Conservation (phyloP, 441 rosid genomes). For the Pelargonium citronellum region DNA sequence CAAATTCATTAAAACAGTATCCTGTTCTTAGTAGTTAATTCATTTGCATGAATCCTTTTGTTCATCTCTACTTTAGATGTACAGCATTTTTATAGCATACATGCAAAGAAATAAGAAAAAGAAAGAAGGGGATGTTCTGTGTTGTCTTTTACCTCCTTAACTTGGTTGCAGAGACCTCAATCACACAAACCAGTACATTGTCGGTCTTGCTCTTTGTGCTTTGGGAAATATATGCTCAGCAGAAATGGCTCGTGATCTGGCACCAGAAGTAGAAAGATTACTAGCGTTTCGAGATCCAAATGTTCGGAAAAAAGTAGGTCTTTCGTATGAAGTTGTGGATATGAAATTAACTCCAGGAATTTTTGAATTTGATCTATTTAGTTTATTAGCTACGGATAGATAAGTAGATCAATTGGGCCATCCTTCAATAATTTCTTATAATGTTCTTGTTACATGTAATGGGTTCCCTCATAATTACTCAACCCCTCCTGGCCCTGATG, state of each 20-base stretch:
- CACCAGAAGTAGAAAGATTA: conserved; percentile 96
- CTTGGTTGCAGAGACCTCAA: conserved; percentile 80
- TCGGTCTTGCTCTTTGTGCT: conserved; percentile 99
- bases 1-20: conserved; percentile 99
- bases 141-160: conserved; percentile 48
- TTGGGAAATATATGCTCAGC: conserved; percentile 98
- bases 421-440: neutral
- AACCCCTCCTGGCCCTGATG: neutral
- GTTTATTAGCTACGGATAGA: neutral
- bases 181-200: conserved; percentile 92
- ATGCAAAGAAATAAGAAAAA: conserved; percentile 1
- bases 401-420: neutral
- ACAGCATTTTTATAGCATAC: conserved; percentile 11
- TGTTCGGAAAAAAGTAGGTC: conserved; percentile 80
- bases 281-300: conserved; percentile 98
- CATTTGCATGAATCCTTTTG: neutral
- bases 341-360: neutral
- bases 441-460: neutral
- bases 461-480: conserved; percentile 1
- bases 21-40: conserved; percentile 31
- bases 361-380: neutral
- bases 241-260: conserved; percentile 99
- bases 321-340: conserved; percentile 4
- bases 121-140: conserved; percentile 9
- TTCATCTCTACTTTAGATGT: neutral